Evolutionary conservation across 257 asterid species (phyloP).

Genomic region (Nicotiana tomentosiformis): DNA sequence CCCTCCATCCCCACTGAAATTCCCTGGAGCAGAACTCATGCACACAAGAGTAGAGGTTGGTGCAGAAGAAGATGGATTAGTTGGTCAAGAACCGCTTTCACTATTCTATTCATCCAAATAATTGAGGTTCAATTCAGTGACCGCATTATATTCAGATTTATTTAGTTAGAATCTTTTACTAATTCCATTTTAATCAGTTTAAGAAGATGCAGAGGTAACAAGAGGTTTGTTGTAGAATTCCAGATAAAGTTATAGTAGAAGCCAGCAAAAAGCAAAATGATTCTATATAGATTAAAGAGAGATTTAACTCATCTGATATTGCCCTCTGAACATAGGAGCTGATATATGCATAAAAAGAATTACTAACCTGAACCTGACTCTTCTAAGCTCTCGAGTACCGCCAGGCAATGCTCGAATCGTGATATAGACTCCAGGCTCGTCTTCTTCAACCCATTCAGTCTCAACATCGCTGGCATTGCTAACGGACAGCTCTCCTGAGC

Average conservation of each 20-base stretch:
- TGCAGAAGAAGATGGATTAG: background rate
- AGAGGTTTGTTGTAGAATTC: background rate
- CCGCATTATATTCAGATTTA: background rate
- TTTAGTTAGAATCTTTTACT: background rate
- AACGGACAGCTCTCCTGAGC: slow-evolving; percentile 80
- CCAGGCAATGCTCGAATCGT: slow-evolving; percentile 72
- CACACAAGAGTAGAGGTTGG: background rate
- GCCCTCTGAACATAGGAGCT: background rate
- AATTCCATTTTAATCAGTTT: background rate
- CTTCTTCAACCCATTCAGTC: slow-evolving; percentile 96
- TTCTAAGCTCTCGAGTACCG: slow-evolving; percentile 86
- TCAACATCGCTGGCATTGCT: slow-evolving; percentile 94
- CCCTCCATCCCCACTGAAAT: background rate
- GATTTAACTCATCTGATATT: background rate
- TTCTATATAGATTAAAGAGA: background rate
- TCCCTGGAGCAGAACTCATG: background rate
- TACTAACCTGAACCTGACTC: slow-evolving; percentile 88
- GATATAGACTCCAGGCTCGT: slow-evolving; percentile 95
- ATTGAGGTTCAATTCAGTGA: background rate
- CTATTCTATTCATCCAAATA: background rate
- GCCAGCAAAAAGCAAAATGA: background rate
- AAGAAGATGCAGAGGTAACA: background rate
- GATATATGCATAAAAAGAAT: background rate
- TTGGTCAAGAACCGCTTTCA: background rate
- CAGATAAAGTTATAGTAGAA: background rate